Base-by-base conservation (phyloP, 164 flowering plant species). In the Vitis riparia region DNA sequence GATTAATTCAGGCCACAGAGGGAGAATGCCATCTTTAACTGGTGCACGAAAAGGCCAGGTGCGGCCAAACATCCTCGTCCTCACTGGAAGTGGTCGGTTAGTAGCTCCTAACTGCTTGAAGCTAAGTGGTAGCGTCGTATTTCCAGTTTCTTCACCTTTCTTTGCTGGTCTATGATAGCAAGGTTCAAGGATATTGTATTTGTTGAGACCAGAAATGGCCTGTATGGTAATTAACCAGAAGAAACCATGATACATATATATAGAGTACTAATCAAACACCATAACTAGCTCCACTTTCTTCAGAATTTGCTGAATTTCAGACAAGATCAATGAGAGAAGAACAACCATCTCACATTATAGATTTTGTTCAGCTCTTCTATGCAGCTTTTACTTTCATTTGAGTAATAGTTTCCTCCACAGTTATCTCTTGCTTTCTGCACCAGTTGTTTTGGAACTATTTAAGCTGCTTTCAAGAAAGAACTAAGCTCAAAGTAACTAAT, bases 51-150 rank as follows among this genome's bases (percentile, higher is more conserved):
- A 62, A 23, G 84, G 83, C 84, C 84, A 80, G 19, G 82, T 80
- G 10, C 82, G 80, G 1, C 84, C 86, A 17, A 74, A 83, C 63
- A 80, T 80, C 59, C 84, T 78, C 27, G 75, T 79, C 50, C 85
- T 65, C 55, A 82, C 85, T 0, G 65, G 53, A 5, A 81, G 73
- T 27, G 76, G 67, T 73, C 49, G 75, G 44, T 70, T 69, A 1
- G 78, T 77, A 2, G 0, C 49, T 6, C 84, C 83, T 14, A 80
- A 23, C 27, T 69, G 69, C 61, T 67, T 62, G 64, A 78, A 76
- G 66, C 82, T 78, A 0, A 3, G 2, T 9, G 83, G 78, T 16
- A 78, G 12, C 9, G 37, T 73, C 15, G 71, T 44, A 59, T 63
- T 71, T 17, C 57, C 52, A 9, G 47, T 50, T 50, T 15, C 55